These are phyloP conservation scores for Ceratobasidium sp. DNA, from an alignment of 1,284 basidiomycete genomes.

Conservation along the genomic window DNA sequence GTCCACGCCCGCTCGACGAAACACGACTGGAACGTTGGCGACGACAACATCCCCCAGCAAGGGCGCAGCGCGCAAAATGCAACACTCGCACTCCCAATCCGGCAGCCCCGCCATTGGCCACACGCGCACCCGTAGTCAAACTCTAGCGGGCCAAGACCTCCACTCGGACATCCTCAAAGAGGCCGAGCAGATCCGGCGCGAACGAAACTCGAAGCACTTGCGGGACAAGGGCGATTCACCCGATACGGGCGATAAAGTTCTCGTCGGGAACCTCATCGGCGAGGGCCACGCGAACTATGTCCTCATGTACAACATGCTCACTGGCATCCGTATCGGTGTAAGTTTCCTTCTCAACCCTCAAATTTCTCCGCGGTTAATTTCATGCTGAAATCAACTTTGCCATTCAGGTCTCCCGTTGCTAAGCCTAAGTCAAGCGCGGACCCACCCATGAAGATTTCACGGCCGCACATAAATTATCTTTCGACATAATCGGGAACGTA, in stretches of 20 bases:
- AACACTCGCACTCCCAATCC: slow-evolving; percentile 41
- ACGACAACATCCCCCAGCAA: not conserved
- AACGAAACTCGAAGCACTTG: slow-evolving; percentile 78
- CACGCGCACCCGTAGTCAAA: slow-evolving; percentile 37
- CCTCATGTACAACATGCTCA: slow-evolving; percentile 99
- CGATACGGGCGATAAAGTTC: slow-evolving; percentile 66
- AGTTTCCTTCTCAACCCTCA: slow-evolving; percentile 62
- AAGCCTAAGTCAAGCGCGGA: slow-evolving; percentile 91
- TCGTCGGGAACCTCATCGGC: slow-evolving; percentile 96
- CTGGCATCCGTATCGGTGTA: slow-evolving; percentile 95
- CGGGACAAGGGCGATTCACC: slow-evolving; percentile 57
- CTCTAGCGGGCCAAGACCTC: slow-evolving; percentile 50
- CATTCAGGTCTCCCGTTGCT: slow-evolving; percentile 90
- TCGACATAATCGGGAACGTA: slow-evolving; percentile 99
- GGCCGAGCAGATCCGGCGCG: slow-evolving; percentile 84
- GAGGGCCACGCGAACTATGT: slow-evolving; percentile 99
- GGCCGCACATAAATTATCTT: slow-evolving; percentile 95
- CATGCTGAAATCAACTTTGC: slow-evolving; percentile 31
- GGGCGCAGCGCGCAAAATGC: slow-evolving; percentile 35
- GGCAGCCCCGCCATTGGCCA: slow-evolving; percentile 28
- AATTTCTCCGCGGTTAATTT: slow-evolving; percentile 22
- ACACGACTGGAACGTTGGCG: slow-evolving; percentile 28
- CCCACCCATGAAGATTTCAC: slow-evolving; percentile 90
- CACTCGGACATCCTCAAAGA: slow-evolving; percentile 83
- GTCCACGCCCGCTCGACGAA: slow-evolving; percentile 24